A percentile compares a stretch with the other conserved stretches of the same genome.
phyloP scores from a whole-genome alignment of 371 early-diverging fungal genomes.

The Lichtheimia hyalospora region DNA sequence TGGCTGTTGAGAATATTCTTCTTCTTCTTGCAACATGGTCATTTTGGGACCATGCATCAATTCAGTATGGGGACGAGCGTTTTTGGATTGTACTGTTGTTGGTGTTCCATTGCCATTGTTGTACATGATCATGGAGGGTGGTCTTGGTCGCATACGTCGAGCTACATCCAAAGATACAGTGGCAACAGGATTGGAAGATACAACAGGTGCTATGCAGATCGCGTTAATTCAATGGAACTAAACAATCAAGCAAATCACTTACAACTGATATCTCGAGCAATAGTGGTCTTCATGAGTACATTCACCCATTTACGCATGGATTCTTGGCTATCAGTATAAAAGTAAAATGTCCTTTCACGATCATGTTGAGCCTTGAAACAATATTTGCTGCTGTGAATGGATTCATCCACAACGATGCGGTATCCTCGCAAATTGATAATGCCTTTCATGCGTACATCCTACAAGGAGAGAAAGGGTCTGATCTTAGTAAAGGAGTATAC shows the following conservation, averaged over 20 bases:
- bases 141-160: constrained; percentile 63
- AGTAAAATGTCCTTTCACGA: constrained; percentile 58
- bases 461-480: neutral
- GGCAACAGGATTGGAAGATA: constrained; percentile 66
- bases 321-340: constrained; percentile 62
- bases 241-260: neutral
- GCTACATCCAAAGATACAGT: constrained; percentile 66
- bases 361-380: constrained; percentile 74
- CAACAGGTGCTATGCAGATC: constrained; percentile 54
- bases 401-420: constrained; percentile 58
- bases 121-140: constrained; percentile 60
- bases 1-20: constrained; percentile 8
- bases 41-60: constrained; percentile 20
- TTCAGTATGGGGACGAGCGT: neutral
- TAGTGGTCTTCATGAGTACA: constrained; percentile 74
- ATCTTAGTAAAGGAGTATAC: neutral
- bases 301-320: constrained; percentile 64
- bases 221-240: neutral
- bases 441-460: constrained; percentile 58
- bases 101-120: constrained; percentile 13
- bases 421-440: constrained; percentile 61
- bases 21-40: constrained; percentile 31
- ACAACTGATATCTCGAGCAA: constrained; percentile 51
- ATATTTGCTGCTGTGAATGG: constrained; percentile 66
- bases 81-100: neutral